These are phyloP conservation scores for Akebia trifoliata DNA, from an alignment of 164 flowering plant species.

Conservation along the genomic window DNA sequence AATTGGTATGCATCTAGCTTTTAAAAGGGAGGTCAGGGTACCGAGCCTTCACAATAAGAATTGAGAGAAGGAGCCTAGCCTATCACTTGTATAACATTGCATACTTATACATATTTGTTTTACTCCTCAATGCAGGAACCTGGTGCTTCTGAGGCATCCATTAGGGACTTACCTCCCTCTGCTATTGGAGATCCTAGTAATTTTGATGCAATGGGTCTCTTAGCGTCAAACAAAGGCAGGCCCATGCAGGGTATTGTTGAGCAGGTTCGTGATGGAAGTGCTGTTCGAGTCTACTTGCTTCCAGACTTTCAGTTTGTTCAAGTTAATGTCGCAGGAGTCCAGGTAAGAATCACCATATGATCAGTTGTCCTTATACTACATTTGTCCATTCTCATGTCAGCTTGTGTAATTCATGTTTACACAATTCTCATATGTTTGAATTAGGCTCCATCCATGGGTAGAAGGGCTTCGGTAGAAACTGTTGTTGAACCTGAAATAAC, in stretches of 20 bases:
- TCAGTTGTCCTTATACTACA: too few relatives aligned
- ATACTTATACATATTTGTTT: neutral
- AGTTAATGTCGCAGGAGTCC: conserved; percentile 83
- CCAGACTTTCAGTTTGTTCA: conserved; percentile 87
- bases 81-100: neutral
- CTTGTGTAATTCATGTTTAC: neutral
- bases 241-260: conserved; percentile 84
- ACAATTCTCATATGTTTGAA: neutral
- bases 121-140: conserved; percentile 47
- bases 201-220: conserved; percentile 69
- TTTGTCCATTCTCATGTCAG: too few relatives aligned
- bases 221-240: conserved; percentile 64
- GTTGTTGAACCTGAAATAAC: conserved; percentile 35
- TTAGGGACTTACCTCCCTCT: conserved; percentile 80
- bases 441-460: conserved; percentile 80
- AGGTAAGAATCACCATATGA: conserved; percentile 35
- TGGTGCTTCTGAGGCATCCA: conserved; percentile 73
- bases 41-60: too few relatives aligned
- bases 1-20: too few relatives aligned
- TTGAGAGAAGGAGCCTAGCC: conserved; percentile 1
- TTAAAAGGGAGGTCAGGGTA: too few relatives aligned
- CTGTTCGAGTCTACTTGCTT: conserved; percentile 76
- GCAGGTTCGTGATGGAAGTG: conserved; percentile 91
- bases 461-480: conserved; percentile 45
- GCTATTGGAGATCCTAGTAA: conserved; percentile 81